Conservation (phyloP, 2,329 filamentous ascomycete species). For the Calcarisporium arbuscula region DNA sequence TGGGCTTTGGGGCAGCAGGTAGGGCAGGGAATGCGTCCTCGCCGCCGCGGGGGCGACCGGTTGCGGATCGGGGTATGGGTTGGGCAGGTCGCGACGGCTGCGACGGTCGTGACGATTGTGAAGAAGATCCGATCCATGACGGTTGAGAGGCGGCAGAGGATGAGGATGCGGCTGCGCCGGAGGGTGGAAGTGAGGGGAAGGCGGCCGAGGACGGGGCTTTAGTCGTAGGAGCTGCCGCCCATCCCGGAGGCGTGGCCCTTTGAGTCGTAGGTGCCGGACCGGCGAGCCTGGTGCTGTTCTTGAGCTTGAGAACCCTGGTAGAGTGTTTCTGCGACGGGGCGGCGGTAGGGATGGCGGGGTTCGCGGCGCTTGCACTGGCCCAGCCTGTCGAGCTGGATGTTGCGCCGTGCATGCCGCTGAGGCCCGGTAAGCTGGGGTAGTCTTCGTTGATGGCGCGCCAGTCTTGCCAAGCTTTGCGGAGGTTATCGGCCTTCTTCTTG, state of each 20-base stretch:
- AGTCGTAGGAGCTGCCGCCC: slow-evolving; percentile 13
- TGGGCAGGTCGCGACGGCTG: slow-evolving; percentile 12
- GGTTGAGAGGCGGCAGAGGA: slow-evolving; percentile 17
- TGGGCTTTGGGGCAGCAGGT: slow-evolving; percentile 66
- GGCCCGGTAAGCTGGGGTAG: slow-evolving; percentile 79
- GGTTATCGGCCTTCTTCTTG: slow-evolving; percentile 60
- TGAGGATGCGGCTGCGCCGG: slow-evolving; percentile 11
- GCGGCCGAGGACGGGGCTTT: slow-evolving; percentile 24
- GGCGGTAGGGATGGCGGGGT: slow-evolving; percentile 34
- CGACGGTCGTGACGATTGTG: slow-evolving; percentile 32
- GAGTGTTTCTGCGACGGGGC: slow-evolving; percentile 42
- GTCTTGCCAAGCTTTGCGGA: slow-evolving; percentile 86
- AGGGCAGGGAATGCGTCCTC: slow-evolving; percentile 75
- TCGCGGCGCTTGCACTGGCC: slow-evolving; percentile 55
- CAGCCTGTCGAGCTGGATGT: slow-evolving; percentile 52
- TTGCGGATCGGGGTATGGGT: slow-evolving; percentile 17
- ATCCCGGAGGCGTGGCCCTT: slow-evolving; percentile 14
- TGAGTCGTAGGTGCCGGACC: slow-evolving; percentile 21
- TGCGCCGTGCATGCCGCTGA: slow-evolving; percentile 60
- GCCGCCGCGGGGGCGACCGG: slow-evolving; percentile 18
- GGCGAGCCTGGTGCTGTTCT: slow-evolving; percentile 48
- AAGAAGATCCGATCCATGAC: slow-evolving; percentile 22
- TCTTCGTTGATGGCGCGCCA: slow-evolving; percentile 96
- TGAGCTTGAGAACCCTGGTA: slow-evolving; percentile 50
- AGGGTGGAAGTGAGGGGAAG: slow-evolving; percentile 37